These are phyloP conservation scores for Shiraia sp. DNA, from an alignment of 2,329 filamentous ascomycete species.

Conservation along the genomic window DNA sequence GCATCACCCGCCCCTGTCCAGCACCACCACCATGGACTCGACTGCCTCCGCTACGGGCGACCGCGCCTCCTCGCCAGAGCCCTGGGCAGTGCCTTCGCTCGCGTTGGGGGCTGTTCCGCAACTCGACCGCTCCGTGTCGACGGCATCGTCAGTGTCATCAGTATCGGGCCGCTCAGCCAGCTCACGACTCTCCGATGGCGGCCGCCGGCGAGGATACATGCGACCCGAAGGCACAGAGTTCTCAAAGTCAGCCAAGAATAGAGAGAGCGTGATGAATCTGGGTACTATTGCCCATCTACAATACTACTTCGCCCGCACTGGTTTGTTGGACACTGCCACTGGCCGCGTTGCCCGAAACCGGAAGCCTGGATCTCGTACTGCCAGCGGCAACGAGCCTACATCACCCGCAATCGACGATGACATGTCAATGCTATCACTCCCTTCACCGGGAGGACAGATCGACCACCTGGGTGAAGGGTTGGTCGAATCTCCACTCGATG, in stretches of 20 bases:
- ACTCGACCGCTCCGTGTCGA: slow-evolving; percentile 67
- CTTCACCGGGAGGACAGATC: slow-evolving; percentile 20
- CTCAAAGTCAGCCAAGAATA: slow-evolving; percentile 82
- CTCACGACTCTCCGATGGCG: slow-evolving; percentile 53
- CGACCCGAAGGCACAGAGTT: slow-evolving; percentile 87
- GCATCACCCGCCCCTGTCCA: slow-evolving; percentile 17
- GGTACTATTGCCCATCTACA: slow-evolving; percentile 97
- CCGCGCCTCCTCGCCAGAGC: slow-evolving; percentile 61
- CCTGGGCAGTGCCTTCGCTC: slow-evolving; percentile 64
- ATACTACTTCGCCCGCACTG: slow-evolving; percentile 96
- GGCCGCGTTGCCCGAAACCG: slow-evolving; percentile 77
- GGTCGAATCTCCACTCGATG: slow-evolving; percentile 59
- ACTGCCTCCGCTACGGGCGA: slow-evolving; percentile 49
- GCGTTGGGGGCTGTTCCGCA: slow-evolving; percentile 63
- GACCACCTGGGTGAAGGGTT: slow-evolving; percentile 44
- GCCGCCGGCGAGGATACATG: slow-evolving; percentile 77
- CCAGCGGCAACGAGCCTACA: slow-evolving; percentile 36
- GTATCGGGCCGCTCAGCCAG: slow-evolving; percentile 68
- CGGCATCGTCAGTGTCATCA: slow-evolving; percentile 59
- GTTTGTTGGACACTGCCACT: slow-evolving; percentile 89
- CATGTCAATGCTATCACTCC: slow-evolving; percentile 28
- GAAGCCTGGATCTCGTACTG: slow-evolving; percentile 47
- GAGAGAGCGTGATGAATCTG: slow-evolving; percentile 94
- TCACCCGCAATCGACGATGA: slow-evolving; percentile 34
- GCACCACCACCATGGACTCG: slow-evolving; percentile 30